Evolutionary conservation across 2,329 filamentous ascomycete genomes (phyloP).

Genomic region (Cadophora malorum): DNA sequence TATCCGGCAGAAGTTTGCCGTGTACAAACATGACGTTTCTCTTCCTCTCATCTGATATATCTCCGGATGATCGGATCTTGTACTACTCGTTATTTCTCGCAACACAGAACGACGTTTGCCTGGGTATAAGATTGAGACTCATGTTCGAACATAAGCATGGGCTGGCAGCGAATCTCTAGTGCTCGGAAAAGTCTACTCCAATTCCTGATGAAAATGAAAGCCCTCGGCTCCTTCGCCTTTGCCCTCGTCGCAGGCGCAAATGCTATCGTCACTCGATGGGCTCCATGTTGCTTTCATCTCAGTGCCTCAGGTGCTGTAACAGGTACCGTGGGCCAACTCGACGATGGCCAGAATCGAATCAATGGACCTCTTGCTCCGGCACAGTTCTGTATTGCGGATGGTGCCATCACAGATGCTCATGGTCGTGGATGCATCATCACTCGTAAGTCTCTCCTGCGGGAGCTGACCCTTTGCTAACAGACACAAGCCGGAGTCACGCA

Average conservation of each 20-base stretch:
- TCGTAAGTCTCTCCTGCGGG: constrained; percentile 45
- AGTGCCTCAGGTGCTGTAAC: constrained; percentile 54
- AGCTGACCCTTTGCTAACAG: background rate
- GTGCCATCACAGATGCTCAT: constrained; percentile 59
- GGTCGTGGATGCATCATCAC: constrained; percentile 69
- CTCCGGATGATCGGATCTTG: constrained; percentile 9
- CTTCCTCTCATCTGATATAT: constrained; percentile 8
- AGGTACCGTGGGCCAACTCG: constrained; percentile 63
- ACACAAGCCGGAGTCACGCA: constrained; percentile 22
- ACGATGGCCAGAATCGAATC: constrained; percentile 65
- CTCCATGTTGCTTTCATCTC: constrained; percentile 58
- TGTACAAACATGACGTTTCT: constrained; percentile 1
- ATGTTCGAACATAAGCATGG: too few species aligned
- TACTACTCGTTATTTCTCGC: background rate
- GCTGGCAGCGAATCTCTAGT: too few species aligned
- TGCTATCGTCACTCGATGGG: constrained; percentile 23
- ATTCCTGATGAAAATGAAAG: background rate
- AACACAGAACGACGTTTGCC: background rate
- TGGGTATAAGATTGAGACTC: background rate
- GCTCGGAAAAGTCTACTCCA: too few species aligned
- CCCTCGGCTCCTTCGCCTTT: background rate
- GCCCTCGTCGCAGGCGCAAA: constrained; percentile 10
- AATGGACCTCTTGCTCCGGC: constrained; percentile 55
- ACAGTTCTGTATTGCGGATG: constrained; percentile 61
- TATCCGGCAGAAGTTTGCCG: constrained; percentile 4